Evolutionary conservation across 257 asterid genomes (phyloP).

Genomic region (Solanum virginianum): DNA sequence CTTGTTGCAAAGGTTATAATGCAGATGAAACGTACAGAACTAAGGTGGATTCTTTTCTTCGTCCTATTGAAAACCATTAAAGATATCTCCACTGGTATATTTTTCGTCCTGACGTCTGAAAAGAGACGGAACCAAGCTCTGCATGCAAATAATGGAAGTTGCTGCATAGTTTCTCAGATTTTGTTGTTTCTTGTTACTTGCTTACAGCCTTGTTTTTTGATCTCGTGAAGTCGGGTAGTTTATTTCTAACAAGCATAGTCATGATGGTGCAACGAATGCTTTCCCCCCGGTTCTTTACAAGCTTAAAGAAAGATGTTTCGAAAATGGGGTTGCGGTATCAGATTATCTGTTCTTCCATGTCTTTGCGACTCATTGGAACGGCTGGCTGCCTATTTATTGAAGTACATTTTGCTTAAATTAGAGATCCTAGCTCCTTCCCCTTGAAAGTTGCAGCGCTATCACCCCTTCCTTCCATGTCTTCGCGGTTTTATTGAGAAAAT

Average conservation of each 20-base stretch:
- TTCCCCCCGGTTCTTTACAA: neutral
- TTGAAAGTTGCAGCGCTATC: too few species aligned
- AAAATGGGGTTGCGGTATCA: neutral
- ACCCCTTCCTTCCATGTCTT: too few species aligned
- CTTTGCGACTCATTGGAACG: too few species aligned
- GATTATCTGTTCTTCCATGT: too few species aligned
- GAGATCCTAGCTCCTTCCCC: too few species aligned
- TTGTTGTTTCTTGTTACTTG: neutral
- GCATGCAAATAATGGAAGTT: neutral
- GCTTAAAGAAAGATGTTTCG: neutral
- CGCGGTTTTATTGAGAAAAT: too few species aligned
- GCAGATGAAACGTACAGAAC: neutral
- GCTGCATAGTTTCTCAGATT: neutral
- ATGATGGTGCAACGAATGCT: neutral
- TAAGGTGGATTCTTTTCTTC: neutral
- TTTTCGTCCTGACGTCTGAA: neutral
- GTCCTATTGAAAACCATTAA: neutral
- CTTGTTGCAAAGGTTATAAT: neutral
- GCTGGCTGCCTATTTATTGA: too few species aligned
- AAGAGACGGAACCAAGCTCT: neutral
- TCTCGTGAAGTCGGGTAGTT: neutral
- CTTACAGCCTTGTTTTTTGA: neutral
- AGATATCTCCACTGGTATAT: too few species aligned
- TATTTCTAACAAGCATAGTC: neutral
- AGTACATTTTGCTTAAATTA: too few species aligned